A percentile compares a stretch with the other conserved stretches of the same genome.
Evolutionary conservation across 169 alveolate genomes (phyloP).

Genomic region (Theileria orientalis): DNA sequence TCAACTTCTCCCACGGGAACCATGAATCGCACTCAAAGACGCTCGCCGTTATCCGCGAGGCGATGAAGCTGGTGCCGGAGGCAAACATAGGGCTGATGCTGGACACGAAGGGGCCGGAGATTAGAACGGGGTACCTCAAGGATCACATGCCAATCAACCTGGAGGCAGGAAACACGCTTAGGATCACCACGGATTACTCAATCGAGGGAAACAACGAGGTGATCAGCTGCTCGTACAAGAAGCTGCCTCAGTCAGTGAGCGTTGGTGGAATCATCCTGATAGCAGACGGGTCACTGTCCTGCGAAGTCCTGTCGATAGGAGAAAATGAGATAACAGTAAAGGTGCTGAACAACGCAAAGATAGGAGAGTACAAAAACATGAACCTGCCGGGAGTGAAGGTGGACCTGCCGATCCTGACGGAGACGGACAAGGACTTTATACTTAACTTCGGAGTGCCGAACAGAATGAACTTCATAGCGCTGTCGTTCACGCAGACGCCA

Average conservation of each 20-base stretch:
- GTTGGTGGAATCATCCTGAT: constrained; percentile 91
- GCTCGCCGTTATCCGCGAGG: constrained; percentile 86
- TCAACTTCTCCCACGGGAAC: constrained; percentile 98
- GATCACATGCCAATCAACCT: constrained; percentile 86
- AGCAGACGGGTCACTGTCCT: constrained; percentile 95
- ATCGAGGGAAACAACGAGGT: constrained; percentile 87
- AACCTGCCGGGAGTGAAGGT: constrained; percentile 97
- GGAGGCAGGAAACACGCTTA: constrained; percentile 89
- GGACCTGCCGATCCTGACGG: constrained; percentile 95
- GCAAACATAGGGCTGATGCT: constrained; percentile 90
- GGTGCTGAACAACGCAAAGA: constrained; percentile 89
- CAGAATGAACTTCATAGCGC: constrained; percentile 93
- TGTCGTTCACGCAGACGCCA: constrained; percentile 84
- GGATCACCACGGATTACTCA: constrained; percentile 92
- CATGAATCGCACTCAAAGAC: constrained; percentile 91
- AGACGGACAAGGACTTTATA: constrained; percentile 95
- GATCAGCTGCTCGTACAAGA: constrained; percentile 91
- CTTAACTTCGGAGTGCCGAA: constrained; percentile 94
- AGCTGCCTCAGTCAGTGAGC: constrained; percentile 90
- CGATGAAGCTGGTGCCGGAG: constrained; percentile 90
- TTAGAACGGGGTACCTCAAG: constrained; percentile 94
- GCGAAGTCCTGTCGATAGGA: constrained; percentile 87
- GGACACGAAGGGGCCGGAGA: constrained; percentile 99
- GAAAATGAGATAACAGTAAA: constrained; percentile 80
- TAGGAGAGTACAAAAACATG: constrained; percentile 97